These are phyloP conservation scores for Thymus mandschuricus DNA, from an alignment of 257 asterid species.

Conservation along the genomic window DNA sequence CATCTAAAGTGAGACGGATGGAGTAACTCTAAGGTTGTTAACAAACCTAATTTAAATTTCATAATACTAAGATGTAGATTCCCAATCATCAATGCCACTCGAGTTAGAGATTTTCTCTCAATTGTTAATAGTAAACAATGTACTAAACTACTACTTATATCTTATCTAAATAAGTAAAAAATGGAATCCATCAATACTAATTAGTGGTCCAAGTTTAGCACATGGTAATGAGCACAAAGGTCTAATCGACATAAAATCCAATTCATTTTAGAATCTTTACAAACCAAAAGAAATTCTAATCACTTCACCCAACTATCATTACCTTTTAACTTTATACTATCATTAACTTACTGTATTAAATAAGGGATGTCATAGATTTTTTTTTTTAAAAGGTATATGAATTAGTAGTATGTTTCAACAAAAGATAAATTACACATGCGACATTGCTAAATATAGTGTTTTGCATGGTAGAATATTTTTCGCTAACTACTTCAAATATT, in stretches of 20 bases:
- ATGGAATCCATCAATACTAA: slow-evolving; percentile 4
- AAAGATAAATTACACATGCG: neutral
- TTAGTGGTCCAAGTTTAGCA: slow-evolving; percentile 35
- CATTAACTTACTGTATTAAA: neutral
- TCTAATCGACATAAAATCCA: slow-evolving; percentile 13
- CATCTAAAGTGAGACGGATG: too few relatives aligned
- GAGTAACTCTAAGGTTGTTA: too few relatives aligned
- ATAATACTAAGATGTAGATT: neutral
- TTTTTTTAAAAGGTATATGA: neutral
- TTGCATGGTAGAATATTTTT: too few relatives aligned
- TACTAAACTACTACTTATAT: neutral
- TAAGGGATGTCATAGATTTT: neutral
- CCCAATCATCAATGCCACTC: neutral
- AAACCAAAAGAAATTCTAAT: slow-evolving; percentile 10
- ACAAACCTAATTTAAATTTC: too few relatives aligned
- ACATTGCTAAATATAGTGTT: too few relatives aligned
- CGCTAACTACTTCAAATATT: too few relatives aligned
- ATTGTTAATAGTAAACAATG: neutral
- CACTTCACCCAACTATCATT: slow-evolving; percentile 2
- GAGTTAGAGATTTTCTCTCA: neutral
- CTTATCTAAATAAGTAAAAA: neutral
- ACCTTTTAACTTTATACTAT: slow-evolving; percentile 2
- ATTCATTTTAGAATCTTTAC: slow-evolving; percentile 11
- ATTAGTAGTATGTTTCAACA: too few relatives aligned
- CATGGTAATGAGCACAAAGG: slow-evolving; percentile 20